phyloP scores from a whole-genome alignment of 768 basidiomycete species.

The Agaricus bisporus region DNA sequence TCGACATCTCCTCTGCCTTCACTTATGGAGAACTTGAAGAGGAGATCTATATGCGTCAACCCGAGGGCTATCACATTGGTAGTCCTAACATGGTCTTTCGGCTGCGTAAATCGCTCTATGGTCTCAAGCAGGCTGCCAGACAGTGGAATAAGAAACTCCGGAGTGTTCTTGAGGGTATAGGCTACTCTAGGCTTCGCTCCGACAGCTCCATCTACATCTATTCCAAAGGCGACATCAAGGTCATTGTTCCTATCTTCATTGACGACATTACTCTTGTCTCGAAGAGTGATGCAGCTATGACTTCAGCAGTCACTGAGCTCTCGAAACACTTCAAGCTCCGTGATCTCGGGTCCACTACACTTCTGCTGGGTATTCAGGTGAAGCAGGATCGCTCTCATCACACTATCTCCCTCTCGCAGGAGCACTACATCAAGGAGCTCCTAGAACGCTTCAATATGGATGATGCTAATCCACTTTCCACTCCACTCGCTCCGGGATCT shows the following conservation, averaged over 20 bases:
- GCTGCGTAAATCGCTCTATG: too few species aligned
- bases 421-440: conserved; percentile 17
- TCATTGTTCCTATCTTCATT: conserved; percentile 24
- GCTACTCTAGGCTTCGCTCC: conserved; percentile 18
- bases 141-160: too few species aligned
- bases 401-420: conserved; percentile 19
- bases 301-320: conserved; percentile 9
- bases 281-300: not conserved
- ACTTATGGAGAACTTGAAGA: too few species aligned
- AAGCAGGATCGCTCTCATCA: conserved; percentile 10
- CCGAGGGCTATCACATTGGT: too few species aligned
- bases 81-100: too few species aligned
- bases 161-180: conserved; percentile 14
- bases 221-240: conserved; percentile 7
- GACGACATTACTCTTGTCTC: conserved; percentile 21
- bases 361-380: conserved; percentile 21
- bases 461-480: conserved; percentile 15
- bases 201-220: conserved; percentile 21
- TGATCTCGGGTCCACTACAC: conserved; percentile 11
- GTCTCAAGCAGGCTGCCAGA: too few species aligned
- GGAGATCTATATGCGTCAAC: too few species aligned
- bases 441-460: conserved; percentile 16
- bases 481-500: conserved; percentile 16
- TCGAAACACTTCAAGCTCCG: conserved; percentile 12
- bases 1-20: too few species aligned